These are phyloP conservation scores for Crotalaria pallida DNA, from an alignment of 306 rosid genomes.

Conservation along the genomic window DNA sequence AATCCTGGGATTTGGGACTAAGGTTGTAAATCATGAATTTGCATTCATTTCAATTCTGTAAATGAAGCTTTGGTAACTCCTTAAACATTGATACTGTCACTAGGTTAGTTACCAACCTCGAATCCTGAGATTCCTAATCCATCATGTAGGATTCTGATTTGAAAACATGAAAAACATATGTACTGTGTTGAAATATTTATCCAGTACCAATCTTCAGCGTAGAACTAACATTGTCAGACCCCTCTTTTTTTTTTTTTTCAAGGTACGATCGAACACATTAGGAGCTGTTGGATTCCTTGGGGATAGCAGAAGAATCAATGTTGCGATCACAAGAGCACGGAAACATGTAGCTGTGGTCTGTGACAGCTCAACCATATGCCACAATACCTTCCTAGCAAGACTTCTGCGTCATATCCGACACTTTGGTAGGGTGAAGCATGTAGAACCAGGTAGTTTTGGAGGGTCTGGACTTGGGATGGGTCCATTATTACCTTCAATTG, in stretches of 20 bases:
- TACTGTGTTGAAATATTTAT: not conserved
- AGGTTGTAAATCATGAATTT: not conserved
- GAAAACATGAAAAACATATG: not conserved
- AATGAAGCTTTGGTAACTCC: not conserved
- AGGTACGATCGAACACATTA: slow-evolving; percentile 77
- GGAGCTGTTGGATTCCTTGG: slow-evolving; percentile 92
- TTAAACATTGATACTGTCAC: not conserved
- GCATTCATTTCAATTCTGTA: not conserved
- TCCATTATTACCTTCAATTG: slow-evolving; percentile 70
- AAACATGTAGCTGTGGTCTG: slow-evolving; percentile 74
- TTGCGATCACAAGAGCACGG: slow-evolving; percentile 81
- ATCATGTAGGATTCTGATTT: not conserved
- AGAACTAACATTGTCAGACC: not conserved
- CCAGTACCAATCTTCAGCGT: not conserved
- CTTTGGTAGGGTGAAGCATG: slow-evolving; percentile 70
- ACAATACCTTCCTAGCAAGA: slow-evolving; percentile 75
- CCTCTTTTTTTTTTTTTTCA: not conserved
- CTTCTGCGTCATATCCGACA: slow-evolving; percentile 76
- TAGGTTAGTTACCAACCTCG: not conserved
- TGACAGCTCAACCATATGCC: slow-evolving; percentile 84
- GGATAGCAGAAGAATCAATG: slow-evolving; percentile 81
- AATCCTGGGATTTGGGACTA: not conserved
- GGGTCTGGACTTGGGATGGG: slow-evolving; percentile 69
- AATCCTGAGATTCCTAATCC: not conserved
- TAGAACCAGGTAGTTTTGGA: slow-evolving; percentile 65